A percentile compares a stretch with the other conserved stretches of the same genome.
Evolutionary conservation across 192 early-diverging fungal genomes (phyloP).

Genomic region (Thamnidium elegans): DNA sequence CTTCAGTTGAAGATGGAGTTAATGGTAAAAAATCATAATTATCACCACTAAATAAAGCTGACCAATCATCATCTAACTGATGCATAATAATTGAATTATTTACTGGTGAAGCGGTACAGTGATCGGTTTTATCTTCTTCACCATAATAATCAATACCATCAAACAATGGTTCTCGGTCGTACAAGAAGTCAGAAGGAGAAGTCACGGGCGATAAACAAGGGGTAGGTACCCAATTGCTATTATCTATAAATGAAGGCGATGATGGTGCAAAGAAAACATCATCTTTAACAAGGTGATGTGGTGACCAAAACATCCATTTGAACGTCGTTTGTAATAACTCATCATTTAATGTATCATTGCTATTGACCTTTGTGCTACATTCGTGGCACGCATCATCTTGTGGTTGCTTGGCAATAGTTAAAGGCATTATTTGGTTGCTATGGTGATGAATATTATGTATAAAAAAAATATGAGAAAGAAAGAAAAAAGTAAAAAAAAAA

Average conservation of each 20-base stretch:
- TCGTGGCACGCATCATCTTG: slow-evolving; percentile 2
- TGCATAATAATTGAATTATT: neutral
- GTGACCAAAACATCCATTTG: slow-evolving; percentile 1
- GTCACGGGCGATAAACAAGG: slow-evolving; percentile 25
- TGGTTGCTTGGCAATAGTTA: too few species aligned
- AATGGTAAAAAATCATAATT: slow-evolving; percentile 2
- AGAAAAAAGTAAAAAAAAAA: neutral
- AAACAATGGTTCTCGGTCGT: slow-evolving; percentile 23
- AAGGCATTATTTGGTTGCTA: neutral
- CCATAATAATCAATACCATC: slow-evolving; percentile 21
- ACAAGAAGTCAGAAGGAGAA: slow-evolving; percentile 20
- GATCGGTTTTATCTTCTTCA: neutral
- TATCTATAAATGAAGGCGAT: neutral
- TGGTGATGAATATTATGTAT: neutral
- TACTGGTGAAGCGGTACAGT: neutral
- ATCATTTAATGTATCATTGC: too few species aligned
- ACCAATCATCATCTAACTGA: slow-evolving; percentile 6
- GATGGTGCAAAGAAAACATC: slow-evolving; percentile 12
- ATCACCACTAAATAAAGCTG: slow-evolving; percentile 6
- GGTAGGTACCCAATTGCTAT: slow-evolving; percentile 10
- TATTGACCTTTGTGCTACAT: slow-evolving; percentile 2
- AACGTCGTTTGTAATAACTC: neutral
- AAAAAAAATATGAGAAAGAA: neutral
- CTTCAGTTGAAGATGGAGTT: neutral
- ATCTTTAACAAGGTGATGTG: slow-evolving; percentile 18